These are phyloP conservation scores for Populus hybrid DNA, from an alignment of 441 rosid genomes.

Conservation along the genomic window DNA sequence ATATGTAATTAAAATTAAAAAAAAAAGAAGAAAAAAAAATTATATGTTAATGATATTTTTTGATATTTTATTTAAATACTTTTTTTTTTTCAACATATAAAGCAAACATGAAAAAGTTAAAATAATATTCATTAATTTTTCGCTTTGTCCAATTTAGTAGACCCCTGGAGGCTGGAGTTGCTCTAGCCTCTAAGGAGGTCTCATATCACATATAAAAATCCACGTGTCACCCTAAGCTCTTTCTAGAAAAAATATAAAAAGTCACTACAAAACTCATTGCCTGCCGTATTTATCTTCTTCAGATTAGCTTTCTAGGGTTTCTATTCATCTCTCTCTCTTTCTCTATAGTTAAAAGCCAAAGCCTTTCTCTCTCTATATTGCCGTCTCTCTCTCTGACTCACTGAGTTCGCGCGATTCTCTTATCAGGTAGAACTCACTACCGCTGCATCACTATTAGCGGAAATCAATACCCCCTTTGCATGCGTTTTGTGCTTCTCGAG, in stretches of 20 bases:
- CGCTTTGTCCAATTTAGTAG: too few relatives aligned
- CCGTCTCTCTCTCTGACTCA: background rate
- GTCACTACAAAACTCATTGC: background rate
- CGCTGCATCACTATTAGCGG: background rate
- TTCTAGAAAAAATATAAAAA: background rate
- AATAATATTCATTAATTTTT: too few relatives aligned
- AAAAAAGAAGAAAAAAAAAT: too few relatives aligned
- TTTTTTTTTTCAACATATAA: too few relatives aligned
- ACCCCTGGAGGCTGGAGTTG: too few relatives aligned
- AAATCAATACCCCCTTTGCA: background rate
- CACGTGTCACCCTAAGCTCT: background rate
- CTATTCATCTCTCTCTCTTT: background rate
- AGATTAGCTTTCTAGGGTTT: slow-evolving; percentile 14
- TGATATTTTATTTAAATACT: too few relatives aligned
- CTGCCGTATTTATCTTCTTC: background rate
- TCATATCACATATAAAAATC: background rate
- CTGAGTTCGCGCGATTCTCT: background rate
- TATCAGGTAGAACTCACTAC: background rate
- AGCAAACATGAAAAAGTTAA: too few relatives aligned
- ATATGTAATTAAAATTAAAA: too few relatives aligned
- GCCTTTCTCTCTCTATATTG: background rate
- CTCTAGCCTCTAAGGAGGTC: too few relatives aligned
- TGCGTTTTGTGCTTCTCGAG: background rate
- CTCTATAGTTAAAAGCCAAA: background rate
- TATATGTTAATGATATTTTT: too few relatives aligned